Evolutionary conservation across 208 protist genomes (phyloP).

Genomic region (Acanthamoeba quina): DNA sequence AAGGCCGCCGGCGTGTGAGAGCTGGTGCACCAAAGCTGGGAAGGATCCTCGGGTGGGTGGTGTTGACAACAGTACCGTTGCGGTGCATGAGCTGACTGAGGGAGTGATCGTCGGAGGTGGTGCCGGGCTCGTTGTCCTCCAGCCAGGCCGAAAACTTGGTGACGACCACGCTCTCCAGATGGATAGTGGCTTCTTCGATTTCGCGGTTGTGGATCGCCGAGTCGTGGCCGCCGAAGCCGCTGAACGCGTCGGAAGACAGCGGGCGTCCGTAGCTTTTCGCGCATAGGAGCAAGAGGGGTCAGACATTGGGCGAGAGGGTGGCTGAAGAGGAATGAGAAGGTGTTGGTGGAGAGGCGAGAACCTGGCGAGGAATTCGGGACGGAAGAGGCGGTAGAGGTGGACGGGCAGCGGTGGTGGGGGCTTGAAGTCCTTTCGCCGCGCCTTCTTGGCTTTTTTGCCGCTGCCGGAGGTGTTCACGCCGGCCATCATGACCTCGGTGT

Average conservation of each 20-base stretch:
- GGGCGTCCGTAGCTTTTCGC: not conserved
- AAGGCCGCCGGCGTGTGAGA: not conserved
- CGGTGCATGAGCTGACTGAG: constrained; percentile 63
- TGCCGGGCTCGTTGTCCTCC: constrained; percentile 42
- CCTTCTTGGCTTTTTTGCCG: constrained; percentile 6
- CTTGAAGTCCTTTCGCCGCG: not conserved
- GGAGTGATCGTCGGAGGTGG: constrained; percentile 52
- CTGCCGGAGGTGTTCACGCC: not conserved
- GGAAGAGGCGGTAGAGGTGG: constrained; percentile 64
- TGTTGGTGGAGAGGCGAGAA: not conserved
- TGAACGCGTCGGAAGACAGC: constrained; percentile 56
- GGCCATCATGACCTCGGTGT: not conserved
- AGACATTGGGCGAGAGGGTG: not conserved
- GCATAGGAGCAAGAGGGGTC: no score
- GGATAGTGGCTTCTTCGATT: constrained; percentile 35
- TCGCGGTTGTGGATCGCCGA: constrained; percentile 44
- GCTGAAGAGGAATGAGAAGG: not conserved
- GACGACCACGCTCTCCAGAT: constrained; percentile 28
- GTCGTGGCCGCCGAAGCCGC: constrained; percentile 41
- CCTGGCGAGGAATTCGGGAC: constrained; percentile 61
- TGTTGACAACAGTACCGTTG: not conserved
- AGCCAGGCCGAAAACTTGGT: constrained; percentile 36
- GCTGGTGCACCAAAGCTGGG: no score
- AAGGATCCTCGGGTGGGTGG: not conserved
- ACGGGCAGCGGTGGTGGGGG: constrained; percentile 9